phyloP scores from a whole-genome alignment of 768 basidiomycete species.

The Nidularia sp. region DNA sequence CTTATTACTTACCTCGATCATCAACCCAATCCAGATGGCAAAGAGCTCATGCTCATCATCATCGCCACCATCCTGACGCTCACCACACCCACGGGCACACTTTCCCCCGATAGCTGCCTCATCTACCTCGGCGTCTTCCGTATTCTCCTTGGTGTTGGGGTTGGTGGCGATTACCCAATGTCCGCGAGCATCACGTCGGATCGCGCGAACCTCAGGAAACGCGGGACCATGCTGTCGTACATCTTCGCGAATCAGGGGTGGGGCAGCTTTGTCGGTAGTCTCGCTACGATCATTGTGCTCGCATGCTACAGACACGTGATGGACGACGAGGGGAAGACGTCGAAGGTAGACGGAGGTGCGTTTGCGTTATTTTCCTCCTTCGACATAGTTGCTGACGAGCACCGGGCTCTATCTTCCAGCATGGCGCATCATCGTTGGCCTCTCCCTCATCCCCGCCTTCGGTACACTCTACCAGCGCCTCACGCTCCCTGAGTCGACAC shows the following conservation, averaged over 20 bases:
- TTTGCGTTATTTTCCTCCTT: constrained; percentile 5
- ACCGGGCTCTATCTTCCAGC: constrained; percentile 23
- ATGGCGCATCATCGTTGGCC: constrained; percentile 73
- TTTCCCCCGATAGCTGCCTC: constrained; percentile 44
- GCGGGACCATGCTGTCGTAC: constrained; percentile 73
- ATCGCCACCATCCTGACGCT: constrained; percentile 70
- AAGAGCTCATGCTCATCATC: constrained; percentile 80
- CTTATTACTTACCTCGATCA: background rate
- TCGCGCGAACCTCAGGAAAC: constrained; percentile 52
- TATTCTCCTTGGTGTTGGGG: constrained; percentile 71
- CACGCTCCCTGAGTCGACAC: constrained; percentile 65
- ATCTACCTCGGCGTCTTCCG: constrained; percentile 67
- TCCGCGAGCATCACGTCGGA: constrained; percentile 67
- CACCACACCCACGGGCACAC: constrained; percentile 57
- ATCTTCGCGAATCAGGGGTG: constrained; percentile 79
- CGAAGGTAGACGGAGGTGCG: constrained; percentile 69
- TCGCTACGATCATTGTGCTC: constrained; percentile 63
- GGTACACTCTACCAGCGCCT: constrained; percentile 74
- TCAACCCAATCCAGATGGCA: constrained; percentile 45
- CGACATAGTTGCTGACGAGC: background rate
- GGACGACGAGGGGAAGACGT: constrained; percentile 47
- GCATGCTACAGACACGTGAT: constrained; percentile 61
- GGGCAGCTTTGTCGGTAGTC: constrained; percentile 63
- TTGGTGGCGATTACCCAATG: constrained; percentile 82
- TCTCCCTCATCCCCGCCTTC: constrained; percentile 73